Percentiles rank a stretch among this genome's conserved stretches.
phyloP scores from a whole-genome alignment of 495 filamentous ascomycete species.

The Penicillium cosmopolitanum region DNA sequence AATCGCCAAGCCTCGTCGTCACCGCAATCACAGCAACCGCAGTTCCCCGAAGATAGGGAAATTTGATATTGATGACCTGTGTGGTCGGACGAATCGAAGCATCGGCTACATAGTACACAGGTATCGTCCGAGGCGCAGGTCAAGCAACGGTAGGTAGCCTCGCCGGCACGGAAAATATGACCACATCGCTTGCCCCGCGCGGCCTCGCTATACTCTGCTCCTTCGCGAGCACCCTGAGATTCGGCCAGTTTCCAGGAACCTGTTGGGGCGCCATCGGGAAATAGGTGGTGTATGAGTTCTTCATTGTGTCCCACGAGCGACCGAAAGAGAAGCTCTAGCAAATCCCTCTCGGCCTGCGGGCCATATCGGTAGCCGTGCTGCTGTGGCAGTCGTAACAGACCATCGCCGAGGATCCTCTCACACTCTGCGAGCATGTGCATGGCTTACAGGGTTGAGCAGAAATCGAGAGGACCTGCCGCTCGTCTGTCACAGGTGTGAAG shows the following conservation, averaged over 20 bases:
- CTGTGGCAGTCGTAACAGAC: slow-evolving; percentile 72
- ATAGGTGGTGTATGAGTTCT: slow-evolving; percentile 75
- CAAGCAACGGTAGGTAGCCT: slow-evolving; percentile 91
- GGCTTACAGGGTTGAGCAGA: slow-evolving; percentile 19
- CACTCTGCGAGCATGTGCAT: slow-evolving; percentile 64
- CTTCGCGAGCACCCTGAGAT: slow-evolving; percentile 89
- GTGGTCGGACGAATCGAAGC: slow-evolving; percentile 95
- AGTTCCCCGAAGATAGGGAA: slow-evolving; percentile 82
- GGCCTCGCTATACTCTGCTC: slow-evolving; percentile 90
- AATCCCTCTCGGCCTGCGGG: slow-evolving; percentile 64
- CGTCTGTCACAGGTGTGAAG: slow-evolving; percentile 22
- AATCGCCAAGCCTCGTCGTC: slow-evolving; percentile 90
- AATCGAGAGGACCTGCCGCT: slow-evolving; percentile 15
- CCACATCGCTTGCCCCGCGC: slow-evolving; percentile 95
- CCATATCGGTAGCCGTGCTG: slow-evolving; percentile 73
- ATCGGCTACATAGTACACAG: slow-evolving; percentile 83
- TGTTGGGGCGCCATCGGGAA: slow-evolving; percentile 70
- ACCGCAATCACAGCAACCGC: slow-evolving; percentile 96
- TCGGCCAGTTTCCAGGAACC: slow-evolving; percentile 75
- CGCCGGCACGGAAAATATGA: slow-evolving; percentile 91
- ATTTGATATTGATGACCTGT: slow-evolving; percentile 90
- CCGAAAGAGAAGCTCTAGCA: slow-evolving; percentile 80
- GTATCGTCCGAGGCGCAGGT: slow-evolving; percentile 90
- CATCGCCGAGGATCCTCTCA: slow-evolving; percentile 76
- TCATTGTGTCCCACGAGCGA: slow-evolving; percentile 75